phyloP scores from a whole-genome alignment of 805 yeast species.

The Lachancea sp. region DNA sequence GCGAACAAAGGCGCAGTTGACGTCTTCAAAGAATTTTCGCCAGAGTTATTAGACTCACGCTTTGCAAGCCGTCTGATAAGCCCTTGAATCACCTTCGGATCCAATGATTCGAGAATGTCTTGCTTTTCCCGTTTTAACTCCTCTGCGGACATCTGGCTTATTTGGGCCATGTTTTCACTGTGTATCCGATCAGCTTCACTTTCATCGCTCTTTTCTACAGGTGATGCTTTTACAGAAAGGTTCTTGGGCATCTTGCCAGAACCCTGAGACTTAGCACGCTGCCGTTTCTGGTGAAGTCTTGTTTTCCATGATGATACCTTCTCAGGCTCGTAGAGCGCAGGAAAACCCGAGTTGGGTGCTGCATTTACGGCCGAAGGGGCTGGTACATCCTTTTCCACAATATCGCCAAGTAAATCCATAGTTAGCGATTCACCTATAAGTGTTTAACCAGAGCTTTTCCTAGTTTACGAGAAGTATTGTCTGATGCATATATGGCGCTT shows the following conservation, averaged over 20 bases:
- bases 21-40: slow-evolving; percentile 25
- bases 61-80: slow-evolving; percentile 51
- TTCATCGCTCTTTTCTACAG: slow-evolving; percentile 13
- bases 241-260: neutral
- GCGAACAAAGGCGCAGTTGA: slow-evolving; percentile 20
- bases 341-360: slow-evolving; percentile 25
- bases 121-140: slow-evolving; percentile 59
- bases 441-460: too few species aligned
- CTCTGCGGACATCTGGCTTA: slow-evolving; percentile 56
- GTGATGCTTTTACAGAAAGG: neutral
- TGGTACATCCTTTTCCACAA: slow-evolving; percentile 52
- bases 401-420: slow-evolving; percentile 70
- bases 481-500: too few species aligned
- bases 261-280: neutral
- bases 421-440: too few species aligned
- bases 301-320: slow-evolving; percentile 48
- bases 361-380: slow-evolving; percentile 22
- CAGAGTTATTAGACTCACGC: slow-evolving; percentile 38
- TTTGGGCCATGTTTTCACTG: slow-evolving; percentile 58
- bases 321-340: slow-evolving; percentile 30
- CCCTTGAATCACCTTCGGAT: slow-evolving; percentile 60
- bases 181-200: slow-evolving; percentile 72
- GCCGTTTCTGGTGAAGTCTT: slow-evolving; percentile 35
- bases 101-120: slow-evolving; percentile 59
- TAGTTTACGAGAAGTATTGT: too few species aligned